A percentile compares a stretch with the other conserved stretches of the same genome.
Conservation (phyloP, 345 rosid genomes). For the Trapa incisa region DNA sequence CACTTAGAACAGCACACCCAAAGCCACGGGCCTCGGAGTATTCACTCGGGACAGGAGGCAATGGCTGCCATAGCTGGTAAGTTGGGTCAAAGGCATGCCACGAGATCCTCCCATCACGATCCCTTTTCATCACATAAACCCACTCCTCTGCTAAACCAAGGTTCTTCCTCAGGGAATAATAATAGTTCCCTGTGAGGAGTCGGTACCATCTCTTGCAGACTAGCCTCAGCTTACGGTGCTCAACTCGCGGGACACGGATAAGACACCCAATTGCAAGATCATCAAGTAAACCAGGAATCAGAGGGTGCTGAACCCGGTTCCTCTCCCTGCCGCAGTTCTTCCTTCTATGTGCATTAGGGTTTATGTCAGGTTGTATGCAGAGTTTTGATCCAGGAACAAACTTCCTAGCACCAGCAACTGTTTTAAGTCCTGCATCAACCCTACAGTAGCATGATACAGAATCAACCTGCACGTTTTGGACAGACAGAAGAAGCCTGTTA, state of each 20-base stretch:
- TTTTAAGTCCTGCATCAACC: constrained; percentile 83
- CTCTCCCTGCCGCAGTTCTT: constrained; percentile 67
- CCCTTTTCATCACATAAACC: constrained; percentile 87
- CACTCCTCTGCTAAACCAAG: constrained; percentile 90
- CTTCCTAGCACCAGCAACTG: constrained; percentile 88
- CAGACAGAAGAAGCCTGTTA: not conserved
- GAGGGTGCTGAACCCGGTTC: constrained; percentile 66
- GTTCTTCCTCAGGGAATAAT: constrained; percentile 63
- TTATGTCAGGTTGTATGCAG: constrained; percentile 89
- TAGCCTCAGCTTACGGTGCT: constrained; percentile 67
- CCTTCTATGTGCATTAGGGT: constrained; percentile 77
- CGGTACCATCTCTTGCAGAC: constrained; percentile 88
- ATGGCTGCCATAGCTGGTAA: constrained; percentile 82
- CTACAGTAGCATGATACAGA: constrained; percentile 90
- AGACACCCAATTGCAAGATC: constrained; percentile 92
- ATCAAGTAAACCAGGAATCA: constrained; percentile 87
- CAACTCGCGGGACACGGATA: constrained; percentile 83
- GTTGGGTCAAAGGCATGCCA: constrained; percentile 87
- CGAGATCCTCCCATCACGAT: constrained; percentile 81
- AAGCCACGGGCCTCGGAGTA: constrained; percentile 91
- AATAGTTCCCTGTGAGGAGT: constrained; percentile 61
- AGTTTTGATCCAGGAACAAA: constrained; percentile 92
- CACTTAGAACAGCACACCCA: constrained; percentile 91
- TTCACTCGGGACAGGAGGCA: constrained; percentile 87
- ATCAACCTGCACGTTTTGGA: constrained; percentile 54